A percentile compares a stretch with the other conserved stretches of the same genome.
These are phyloP conservation scores for Platanthera guangdongensis DNA, from an alignment of 106 monocot genomes.

Conservation along the genomic window DNA sequence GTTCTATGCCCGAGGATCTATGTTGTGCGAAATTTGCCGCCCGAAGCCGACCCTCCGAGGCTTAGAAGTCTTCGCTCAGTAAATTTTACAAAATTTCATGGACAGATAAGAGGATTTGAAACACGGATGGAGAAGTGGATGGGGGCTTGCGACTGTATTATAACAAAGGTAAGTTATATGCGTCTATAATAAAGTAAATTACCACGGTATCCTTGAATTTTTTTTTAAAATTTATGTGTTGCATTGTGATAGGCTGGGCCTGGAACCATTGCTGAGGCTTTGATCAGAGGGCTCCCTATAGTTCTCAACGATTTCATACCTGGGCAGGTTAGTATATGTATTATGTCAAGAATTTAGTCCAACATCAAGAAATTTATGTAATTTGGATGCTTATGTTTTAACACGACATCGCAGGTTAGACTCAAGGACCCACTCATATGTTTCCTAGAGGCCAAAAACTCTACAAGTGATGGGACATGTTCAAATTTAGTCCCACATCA, in stretches of 20 bases:
- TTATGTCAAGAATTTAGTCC: not conserved
- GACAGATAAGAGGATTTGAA: conserved; percentile 63
- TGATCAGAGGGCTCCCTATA: conserved; percentile 73
- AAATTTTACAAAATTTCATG: not conserved
- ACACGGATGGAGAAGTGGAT: conserved; percentile 87
- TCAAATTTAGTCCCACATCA: too few relatives aligned
- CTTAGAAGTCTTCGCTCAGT: not conserved
- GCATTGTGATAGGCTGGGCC: conserved; percentile 54
- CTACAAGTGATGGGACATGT: too few relatives aligned
- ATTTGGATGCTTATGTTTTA: too few relatives aligned
- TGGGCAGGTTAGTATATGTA: conserved; percentile 42
- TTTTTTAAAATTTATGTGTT: not conserved
- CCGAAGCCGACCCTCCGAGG: not conserved
- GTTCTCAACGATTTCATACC: conserved; percentile 79
- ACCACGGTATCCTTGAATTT: not conserved
- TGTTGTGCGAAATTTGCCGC: too few relatives aligned
- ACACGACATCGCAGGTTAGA: too few relatives aligned
- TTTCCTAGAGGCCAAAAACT: too few relatives aligned
- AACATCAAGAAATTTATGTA: not conserved
- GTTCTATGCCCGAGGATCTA: too few relatives aligned
- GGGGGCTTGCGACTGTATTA: conserved; percentile 80
- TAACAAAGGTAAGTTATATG: conserved; percentile 46
- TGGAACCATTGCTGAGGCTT: conserved; percentile 69
- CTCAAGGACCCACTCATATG: too few relatives aligned
- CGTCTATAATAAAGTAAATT: not conserved